Conservation (phyloP, 257 asterid genomes). For the Oldenlandia corymbosa region DNA sequence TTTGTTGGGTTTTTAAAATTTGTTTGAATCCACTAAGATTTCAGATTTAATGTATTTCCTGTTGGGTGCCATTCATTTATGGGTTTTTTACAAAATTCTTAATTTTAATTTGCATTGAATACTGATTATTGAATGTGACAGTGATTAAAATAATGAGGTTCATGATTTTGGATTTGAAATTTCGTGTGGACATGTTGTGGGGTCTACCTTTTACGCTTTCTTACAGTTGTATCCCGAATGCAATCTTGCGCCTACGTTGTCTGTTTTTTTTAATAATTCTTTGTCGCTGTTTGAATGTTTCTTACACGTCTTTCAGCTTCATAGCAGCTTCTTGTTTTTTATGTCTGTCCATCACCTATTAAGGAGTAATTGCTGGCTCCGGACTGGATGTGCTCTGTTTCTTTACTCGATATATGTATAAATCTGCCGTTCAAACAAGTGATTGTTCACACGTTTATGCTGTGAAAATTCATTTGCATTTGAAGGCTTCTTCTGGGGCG, state of each 20-base stretch:
- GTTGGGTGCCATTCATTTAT: not conserved
- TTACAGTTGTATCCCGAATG: constrained; percentile 41
- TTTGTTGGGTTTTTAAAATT: not conserved
- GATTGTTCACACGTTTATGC: constrained; percentile 23
- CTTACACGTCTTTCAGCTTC: constrained; percentile 49
- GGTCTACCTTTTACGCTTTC: constrained; percentile 18
- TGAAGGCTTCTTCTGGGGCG: constrained; percentile 16
- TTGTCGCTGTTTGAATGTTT: constrained; percentile 40
- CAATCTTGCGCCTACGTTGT: constrained; percentile 13
- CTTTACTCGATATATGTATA: not conserved
- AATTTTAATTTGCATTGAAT: not conserved
- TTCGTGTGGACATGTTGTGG: constrained; percentile 18
- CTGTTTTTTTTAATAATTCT: constrained; percentile 11
- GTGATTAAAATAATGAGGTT: constrained; percentile 1
- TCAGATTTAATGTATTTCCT: not conserved
- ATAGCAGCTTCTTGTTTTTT: constrained; percentile 36
- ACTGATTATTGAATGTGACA: not conserved
- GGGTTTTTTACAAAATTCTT: too few relatives aligned
- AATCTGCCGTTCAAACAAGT: constrained; percentile 1
- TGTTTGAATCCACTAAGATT: not conserved
- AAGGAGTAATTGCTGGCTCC: constrained; percentile 22
- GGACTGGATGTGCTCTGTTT: constrained; percentile 30
- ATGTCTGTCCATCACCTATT: not conserved
- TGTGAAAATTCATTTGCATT: constrained; percentile 17
- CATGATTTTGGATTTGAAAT: constrained; percentile 1